Base-by-base conservation (phyloP, 1,139 yeast species). In the Taphrina confusa region DNA sequence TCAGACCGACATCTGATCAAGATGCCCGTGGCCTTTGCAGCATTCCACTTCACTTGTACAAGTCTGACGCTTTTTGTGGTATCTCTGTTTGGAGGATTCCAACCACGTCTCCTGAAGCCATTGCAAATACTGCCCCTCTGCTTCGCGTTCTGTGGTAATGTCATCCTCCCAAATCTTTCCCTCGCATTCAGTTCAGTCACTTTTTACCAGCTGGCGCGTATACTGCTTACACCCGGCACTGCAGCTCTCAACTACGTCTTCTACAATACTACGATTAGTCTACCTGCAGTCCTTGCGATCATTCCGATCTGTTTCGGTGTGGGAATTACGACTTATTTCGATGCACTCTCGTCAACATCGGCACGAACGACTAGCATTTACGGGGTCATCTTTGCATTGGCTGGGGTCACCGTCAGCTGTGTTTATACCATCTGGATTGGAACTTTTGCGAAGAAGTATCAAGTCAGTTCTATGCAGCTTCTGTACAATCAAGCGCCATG, bases 351-450 rank as follows among this genome's bases (percentile, higher is more conserved):
- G 25, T 23, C 22, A 14, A 46, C 60, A 1, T 45, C 54, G 22
- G 50, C 37, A 14, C 16, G 36, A 23, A 45, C 50, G 37, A 56
- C 54, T n/a, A 56, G 54, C 30, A 37, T 56, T 23, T 46, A 39
- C 31, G 60, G 60, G 4, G 52, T 46, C 31, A 11, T 46, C 16
- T 56, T 46, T 28, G 60, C 54, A 18, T 40, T 56, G 25, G 44
- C 54, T 8, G 60, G 60, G 12, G 60, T 56, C 31, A 46, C 54
- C n/a, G 54, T 56, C 14, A 28, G 51, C 3, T 45, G 60, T 42
- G 30, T 56, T 31, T 56, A 56, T 47, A 56, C 60, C 12, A 46
- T 56, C 46, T 56, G 60, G 60, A 56, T 56, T 31, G 60, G 54
- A 3, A 56, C 60, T 2, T 56, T 46, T 31, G 54, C 52, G n/a